A percentile compares a stretch with the other conserved stretches of the same genome.
Evolutionary conservation across 768 basidiomycete genomes (phyloP).

Genomic region (Termitomyces sp.): DNA sequence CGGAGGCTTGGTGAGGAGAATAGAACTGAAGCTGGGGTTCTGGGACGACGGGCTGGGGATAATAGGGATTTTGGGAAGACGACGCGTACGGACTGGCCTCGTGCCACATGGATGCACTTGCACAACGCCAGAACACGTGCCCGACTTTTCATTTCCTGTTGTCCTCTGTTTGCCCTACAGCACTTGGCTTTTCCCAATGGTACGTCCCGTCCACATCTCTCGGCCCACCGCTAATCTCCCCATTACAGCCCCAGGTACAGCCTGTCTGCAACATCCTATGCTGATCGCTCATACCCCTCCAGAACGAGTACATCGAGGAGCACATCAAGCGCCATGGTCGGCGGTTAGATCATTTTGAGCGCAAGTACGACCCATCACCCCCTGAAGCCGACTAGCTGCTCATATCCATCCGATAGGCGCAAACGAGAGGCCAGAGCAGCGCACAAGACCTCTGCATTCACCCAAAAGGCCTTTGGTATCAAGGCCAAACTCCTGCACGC

Average conservation of each 20-base stretch:
- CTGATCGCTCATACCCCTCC: not conserved
- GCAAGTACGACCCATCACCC: slow-evolving; percentile 58
- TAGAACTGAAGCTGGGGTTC: slow-evolving; percentile 76
- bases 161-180: slow-evolving; percentile 25
- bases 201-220: slow-evolving; percentile 21
- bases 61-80: slow-evolving; percentile 59
- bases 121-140: slow-evolving; percentile 29
- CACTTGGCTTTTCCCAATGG: slow-evolving; percentile 37
- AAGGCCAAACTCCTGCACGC: slow-evolving; percentile 99
- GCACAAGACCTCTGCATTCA: slow-evolving; percentile 74
- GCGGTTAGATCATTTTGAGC: slow-evolving; percentile 93
- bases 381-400: not conserved
- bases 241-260: slow-evolving; percentile 63
- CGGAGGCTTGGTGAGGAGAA: slow-evolving; percentile 43
- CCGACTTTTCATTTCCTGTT: slow-evolving; percentile 18
- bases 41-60: slow-evolving; percentile 47
- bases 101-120: slow-evolving; percentile 63
- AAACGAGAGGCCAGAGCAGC: slow-evolving; percentile 78
- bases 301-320: slow-evolving; percentile 99
- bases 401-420: slow-evolving; percentile 45
- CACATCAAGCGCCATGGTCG: slow-evolving; percentile 96
- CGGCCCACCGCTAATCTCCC: slow-evolving; percentile 12
- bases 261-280: not conserved
- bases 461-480: slow-evolving; percentile 93
- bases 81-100: slow-evolving; percentile 62